Percentiles rank a stretch among this genome's conserved stretches.
Conservation (phyloP, 2,329 filamentous ascomycete species). For the Fusarium algeriense region DNA sequence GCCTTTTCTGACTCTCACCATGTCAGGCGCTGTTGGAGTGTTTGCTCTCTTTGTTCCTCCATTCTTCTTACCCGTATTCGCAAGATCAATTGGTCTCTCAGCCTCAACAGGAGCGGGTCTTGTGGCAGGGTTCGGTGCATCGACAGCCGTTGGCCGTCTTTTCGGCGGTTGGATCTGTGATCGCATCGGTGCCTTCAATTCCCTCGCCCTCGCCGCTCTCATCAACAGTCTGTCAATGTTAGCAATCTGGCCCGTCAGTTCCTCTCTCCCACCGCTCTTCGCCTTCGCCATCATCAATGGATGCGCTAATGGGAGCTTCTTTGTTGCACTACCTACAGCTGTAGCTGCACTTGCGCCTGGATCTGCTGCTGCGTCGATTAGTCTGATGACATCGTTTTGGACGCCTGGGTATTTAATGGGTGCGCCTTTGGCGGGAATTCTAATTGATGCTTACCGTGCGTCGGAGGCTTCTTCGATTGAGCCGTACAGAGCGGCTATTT, state of each 20-base stretch:
- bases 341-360: slow-evolving; percentile 7
- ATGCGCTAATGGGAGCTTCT: slow-evolving; percentile 9
- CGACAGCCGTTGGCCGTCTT: background rate
- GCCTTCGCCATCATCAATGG: slow-evolving; percentile 9
- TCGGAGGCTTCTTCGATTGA: background rate
- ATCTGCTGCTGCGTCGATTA: background rate
- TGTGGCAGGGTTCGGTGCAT: background rate
- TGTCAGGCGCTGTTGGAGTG: slow-evolving; percentile 3
- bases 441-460: background rate
- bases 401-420: slow-evolving; percentile 4
- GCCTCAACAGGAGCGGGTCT: background rate
- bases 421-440: background rate
- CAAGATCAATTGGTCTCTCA: background rate
- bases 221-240: background rate
- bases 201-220: background rate
- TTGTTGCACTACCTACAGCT: slow-evolving; percentile 17
- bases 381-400: slow-evolving; percentile 9
- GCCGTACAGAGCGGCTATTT: slow-evolving; percentile 6
- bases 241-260: slow-evolving; percentile 7
- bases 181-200: slow-evolving; percentile 10
- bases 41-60: slow-evolving; percentile 9
- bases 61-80: background rate
- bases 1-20: background rate
- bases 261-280: background rate
- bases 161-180: slow-evolving; percentile 2